phyloP scores from a whole-genome alignment of 2,329 filamentous ascomycete species.

The Hypoxylon sp. region DNA sequence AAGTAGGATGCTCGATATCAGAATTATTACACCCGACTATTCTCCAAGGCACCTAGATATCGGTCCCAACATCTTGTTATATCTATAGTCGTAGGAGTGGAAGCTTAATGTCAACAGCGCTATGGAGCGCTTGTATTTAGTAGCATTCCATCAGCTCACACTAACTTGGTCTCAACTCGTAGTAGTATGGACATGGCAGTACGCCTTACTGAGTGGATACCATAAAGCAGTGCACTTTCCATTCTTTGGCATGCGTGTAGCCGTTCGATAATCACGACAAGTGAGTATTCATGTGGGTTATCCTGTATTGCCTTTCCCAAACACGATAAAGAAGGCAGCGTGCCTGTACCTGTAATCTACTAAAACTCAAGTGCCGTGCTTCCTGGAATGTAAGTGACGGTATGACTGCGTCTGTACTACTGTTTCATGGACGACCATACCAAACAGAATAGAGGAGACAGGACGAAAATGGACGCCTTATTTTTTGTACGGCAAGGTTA shows the following conservation, averaged over 20 bases:
- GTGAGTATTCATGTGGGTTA: background rate
- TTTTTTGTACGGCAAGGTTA: conserved; percentile 8
- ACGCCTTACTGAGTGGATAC: background rate
- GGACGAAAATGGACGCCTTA: conserved; percentile 11
- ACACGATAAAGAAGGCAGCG: conserved; percentile 9
- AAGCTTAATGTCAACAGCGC: background rate
- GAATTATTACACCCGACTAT: background rate
- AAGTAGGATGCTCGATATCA: background rate
- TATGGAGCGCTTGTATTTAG: background rate
- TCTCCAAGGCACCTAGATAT: background rate
- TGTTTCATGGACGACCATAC: conserved; percentile 40
- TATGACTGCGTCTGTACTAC: conserved; percentile 39
- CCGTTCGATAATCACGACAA: conserved; percentile 20
- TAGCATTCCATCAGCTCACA: background rate
- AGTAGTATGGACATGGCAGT: background rate
- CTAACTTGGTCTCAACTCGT: background rate
- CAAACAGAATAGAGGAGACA: conserved; percentile 12
- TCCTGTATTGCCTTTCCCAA: background rate
- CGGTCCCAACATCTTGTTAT: background rate
- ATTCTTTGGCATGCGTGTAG: conserved; percentile 25
- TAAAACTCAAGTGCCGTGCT: conserved; percentile 16
- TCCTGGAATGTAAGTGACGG: conserved; percentile 15
- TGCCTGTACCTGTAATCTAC: conserved; percentile 15
- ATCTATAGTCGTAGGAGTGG: background rate
- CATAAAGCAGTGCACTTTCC: background rate